A percentile compares a stretch with the other conserved stretches of the same genome.
phyloP scores from a whole-genome alignment of 2,329 filamentous ascomycete species.

The Penicillium sp. region DNA sequence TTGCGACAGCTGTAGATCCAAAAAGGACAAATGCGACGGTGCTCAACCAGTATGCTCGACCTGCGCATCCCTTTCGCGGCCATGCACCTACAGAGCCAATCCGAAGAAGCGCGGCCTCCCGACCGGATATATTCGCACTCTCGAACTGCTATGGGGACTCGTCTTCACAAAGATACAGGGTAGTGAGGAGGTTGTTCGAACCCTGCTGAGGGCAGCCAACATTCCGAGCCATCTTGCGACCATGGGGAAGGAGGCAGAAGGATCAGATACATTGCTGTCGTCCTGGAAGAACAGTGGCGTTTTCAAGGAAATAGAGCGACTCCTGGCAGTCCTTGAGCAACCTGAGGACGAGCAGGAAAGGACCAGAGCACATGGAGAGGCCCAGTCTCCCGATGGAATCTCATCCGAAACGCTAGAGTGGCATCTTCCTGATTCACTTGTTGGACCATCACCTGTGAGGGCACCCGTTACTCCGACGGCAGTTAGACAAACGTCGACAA shows the following conservation, averaged over 20 bases:
- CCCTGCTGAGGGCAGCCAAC: conserved; percentile 56
- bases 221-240: conserved; percentile 40
- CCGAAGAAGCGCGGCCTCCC: conserved; percentile 79
- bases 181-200: conserved; percentile 62
- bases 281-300: conserved; percentile 68
- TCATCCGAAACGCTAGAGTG: conserved; percentile 39
- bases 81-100: conserved; percentile 73
- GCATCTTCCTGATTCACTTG: conserved; percentile 36
- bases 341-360: conserved; percentile 44
- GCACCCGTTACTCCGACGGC: conserved; percentile 25
- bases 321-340: conserved; percentile 56
- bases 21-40: conserved; percentile 75
- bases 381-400: conserved; percentile 37
- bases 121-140: conserved; percentile 76
- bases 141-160: conserved; percentile 72
- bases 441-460: conserved; percentile 33
- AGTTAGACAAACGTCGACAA: conserved; percentile 22
- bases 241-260: conserved; percentile 48
- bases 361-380: conserved; percentile 29
- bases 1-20: conserved; percentile 70
- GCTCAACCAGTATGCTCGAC: conserved; percentile 69
- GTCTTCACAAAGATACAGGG: conserved; percentile 67
- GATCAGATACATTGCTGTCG: conserved; percentile 63
- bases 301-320: conserved; percentile 65
- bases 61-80: conserved; percentile 65